Evolutionary conservation across 306 rosid species (phyloP).

Genomic region (Quercus ilex): DNA sequence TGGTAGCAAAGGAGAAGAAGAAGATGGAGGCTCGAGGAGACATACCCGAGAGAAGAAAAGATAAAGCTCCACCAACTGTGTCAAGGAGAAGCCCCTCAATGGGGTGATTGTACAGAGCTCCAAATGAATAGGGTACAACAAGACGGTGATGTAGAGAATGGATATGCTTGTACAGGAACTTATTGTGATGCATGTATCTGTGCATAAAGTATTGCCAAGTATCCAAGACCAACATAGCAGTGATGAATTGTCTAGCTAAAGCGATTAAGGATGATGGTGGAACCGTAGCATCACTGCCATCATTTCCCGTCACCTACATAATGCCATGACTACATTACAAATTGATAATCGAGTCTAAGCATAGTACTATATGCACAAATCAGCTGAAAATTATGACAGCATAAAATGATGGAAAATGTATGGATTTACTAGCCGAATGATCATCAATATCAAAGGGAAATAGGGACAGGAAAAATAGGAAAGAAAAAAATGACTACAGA

Average conservation of each 20-base stretch:
- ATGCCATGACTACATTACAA: conserved; percentile 13
- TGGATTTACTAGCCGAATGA: not conserved
- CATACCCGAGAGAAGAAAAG: conserved; percentile 90
- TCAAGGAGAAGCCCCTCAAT: conserved; percentile 93
- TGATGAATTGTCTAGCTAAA: conserved; percentile 62
- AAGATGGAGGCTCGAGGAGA: conserved; percentile 82
- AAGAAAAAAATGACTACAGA: not conserved
- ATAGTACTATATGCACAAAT: not conserved
- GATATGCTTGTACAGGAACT: conserved; percentile 87
- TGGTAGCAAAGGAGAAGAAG: conserved; percentile 95
- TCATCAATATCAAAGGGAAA: not conserved
- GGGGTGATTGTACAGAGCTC: conserved; percentile 96
- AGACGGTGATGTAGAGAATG: conserved; percentile 93
- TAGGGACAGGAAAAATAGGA: not conserved
- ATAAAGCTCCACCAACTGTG: conserved; percentile 87
- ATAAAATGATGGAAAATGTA: not conserved
- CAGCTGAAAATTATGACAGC: not conserved
- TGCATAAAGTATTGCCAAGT: conserved; percentile 98
- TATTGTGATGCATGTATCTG: conserved; percentile 95
- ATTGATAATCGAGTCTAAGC: conserved; percentile 15
- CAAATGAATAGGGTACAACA: conserved; percentile 85
- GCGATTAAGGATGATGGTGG: conserved; percentile 44
- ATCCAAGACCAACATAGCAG: conserved; percentile 87
- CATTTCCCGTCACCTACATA: conserved; percentile 67
- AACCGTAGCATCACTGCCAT: conserved; percentile 27